phyloP scores from a whole-genome alignment of 805 yeast genomes.

The Saturnispora bothae region DNA sequence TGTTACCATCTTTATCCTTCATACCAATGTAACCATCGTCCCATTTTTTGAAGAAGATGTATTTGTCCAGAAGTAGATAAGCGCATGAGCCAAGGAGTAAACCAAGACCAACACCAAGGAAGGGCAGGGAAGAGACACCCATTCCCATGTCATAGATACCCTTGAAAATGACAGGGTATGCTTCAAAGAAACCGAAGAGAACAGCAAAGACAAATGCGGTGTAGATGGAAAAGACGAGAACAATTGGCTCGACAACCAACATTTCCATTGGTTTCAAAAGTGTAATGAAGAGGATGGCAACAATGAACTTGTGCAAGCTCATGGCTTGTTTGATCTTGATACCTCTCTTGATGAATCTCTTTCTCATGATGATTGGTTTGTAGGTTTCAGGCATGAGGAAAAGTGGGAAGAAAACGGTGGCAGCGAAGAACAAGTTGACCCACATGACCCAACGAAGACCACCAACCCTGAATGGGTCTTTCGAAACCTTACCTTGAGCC shows the following conservation, averaged over 20 bases:
- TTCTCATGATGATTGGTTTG: constrained; percentile 50
- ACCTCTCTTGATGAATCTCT: constrained; percentile 53
- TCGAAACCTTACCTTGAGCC: constrained; percentile 34
- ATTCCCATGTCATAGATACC: constrained; percentile 49
- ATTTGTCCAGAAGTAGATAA: constrained; percentile 41
- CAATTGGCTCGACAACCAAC: constrained; percentile 68
- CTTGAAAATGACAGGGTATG: constrained; percentile 63
- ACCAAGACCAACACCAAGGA: constrained; percentile 65
- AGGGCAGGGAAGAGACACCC: constrained; percentile 61
- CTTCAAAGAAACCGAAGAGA: constrained; percentile 70
- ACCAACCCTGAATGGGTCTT: constrained; percentile 15
- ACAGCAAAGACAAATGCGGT: constrained; percentile 71
- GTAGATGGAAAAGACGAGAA: constrained; percentile 55
- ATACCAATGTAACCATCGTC: constrained; percentile 50
- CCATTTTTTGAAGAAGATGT: constrained; percentile 42
- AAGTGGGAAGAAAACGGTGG: constrained; percentile 38
- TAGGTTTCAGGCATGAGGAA: constrained; percentile 57
- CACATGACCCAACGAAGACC: constrained; percentile 67
- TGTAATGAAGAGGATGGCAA: constrained; percentile 38
- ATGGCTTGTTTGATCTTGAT: constrained; percentile 32
- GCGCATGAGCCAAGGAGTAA: constrained; percentile 43
- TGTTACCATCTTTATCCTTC: constrained; percentile 48
- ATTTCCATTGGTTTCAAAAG: constrained; percentile 55
- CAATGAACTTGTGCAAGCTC: constrained; percentile 30
- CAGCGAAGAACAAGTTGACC: constrained; percentile 63